Evolutionary conservation across 371 early-diverging fungal species (phyloP).

Genomic region (Capillidium rhysosporum): DNA sequence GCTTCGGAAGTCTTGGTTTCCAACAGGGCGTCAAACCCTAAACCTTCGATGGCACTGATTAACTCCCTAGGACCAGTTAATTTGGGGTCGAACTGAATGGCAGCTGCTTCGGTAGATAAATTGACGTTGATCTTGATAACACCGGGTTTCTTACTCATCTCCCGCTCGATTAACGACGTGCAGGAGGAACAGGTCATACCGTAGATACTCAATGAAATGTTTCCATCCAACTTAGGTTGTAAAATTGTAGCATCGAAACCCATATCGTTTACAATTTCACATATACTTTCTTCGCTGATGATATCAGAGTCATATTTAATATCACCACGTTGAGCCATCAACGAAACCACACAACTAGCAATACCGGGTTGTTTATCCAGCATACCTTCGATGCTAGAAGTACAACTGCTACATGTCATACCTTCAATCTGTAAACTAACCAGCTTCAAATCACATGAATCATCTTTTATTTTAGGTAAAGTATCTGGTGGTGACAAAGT

Average conservation of each 20-base stretch:
- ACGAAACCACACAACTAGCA: slow-evolving; percentile 28
- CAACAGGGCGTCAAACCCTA: slow-evolving; percentile 75
- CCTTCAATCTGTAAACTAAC: slow-evolving; percentile 30
- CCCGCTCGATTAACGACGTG: slow-evolving; percentile 50
- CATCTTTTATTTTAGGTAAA: slow-evolving; percentile 28
- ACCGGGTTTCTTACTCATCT: slow-evolving; percentile 31
- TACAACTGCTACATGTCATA: slow-evolving; percentile 80
- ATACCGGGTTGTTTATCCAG: slow-evolving; percentile 24
- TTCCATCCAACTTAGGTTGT: slow-evolving; percentile 13
- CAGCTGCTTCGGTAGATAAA: slow-evolving; percentile 47
- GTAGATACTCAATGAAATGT: slow-evolving; percentile 48
- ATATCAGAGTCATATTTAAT: slow-evolving; percentile 23
- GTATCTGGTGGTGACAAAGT: slow-evolving; percentile 8
- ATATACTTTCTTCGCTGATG: slow-evolving; percentile 20
- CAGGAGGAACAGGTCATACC: slow-evolving; percentile 84
- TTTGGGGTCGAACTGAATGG: slow-evolving; percentile 37
- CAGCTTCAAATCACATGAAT: slow-evolving; percentile 21
- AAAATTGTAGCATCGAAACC: slow-evolving; percentile 60
- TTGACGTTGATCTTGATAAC: slow-evolving; percentile 46
- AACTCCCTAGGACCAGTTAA: slow-evolving; percentile 54
- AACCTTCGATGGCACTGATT: slow-evolving; percentile 49
- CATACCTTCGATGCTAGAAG: slow-evolving; percentile 47
- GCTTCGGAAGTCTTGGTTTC: slow-evolving; percentile 33
- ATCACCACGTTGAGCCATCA: slow-evolving; percentile 66
- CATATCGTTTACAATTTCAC: slow-evolving; percentile 39